Base-by-base conservation (phyloP, 805 yeast genomes). In the Saccharomycopsis malanga region DNA sequence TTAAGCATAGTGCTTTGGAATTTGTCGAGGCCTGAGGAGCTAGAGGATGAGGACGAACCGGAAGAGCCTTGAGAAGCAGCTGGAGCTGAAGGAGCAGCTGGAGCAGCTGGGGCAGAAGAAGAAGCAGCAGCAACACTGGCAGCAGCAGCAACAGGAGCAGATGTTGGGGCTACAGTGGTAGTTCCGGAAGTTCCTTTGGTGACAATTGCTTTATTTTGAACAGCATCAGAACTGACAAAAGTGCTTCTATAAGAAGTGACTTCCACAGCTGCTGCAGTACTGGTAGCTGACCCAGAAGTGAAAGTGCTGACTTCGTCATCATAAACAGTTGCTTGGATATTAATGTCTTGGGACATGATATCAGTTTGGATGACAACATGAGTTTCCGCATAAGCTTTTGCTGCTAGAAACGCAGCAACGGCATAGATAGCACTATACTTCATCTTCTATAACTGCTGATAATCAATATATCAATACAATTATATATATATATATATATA, bases 1-100 rank as follows among this genome's bases (percentile, higher is more conserved):
- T 64, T 66, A 54, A 79, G 64, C 34, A 77, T 65, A 25, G 61
- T 57, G 51, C 58, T 55, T 23, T 72, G 70, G 49, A 72, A 66
- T 46, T 60, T 45, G 29, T 55, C 20, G 18, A 52, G 44, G 9
- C 32, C 42, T 15, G 52, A 21, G 15, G 49, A 36, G 15, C 50
- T 15, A 34, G 44, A 37, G n/a, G 53, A 24, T 14, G 48, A 39
- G 15, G 48, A 39, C 7, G 60, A 43, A 15, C 52, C 36, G 22
- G 54, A 41, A 34, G 54, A 29, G 5, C 56, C 30, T 18, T 54
- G 54, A 38, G 42, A 45, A 15, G 40, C 52, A 44, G 42, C 56
- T 27, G 38, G 62, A 57, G 38, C 61, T 20, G 10, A 50, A 24
- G 54, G 36, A 12, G 57, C 25, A 15, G 69, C 64, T 18, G 60